Percentiles rank a stretch among this genome's conserved stretches.
Evolutionary conservation across 208 protist species (phyloP).

Genomic region (Leishmania tropica): DNA sequence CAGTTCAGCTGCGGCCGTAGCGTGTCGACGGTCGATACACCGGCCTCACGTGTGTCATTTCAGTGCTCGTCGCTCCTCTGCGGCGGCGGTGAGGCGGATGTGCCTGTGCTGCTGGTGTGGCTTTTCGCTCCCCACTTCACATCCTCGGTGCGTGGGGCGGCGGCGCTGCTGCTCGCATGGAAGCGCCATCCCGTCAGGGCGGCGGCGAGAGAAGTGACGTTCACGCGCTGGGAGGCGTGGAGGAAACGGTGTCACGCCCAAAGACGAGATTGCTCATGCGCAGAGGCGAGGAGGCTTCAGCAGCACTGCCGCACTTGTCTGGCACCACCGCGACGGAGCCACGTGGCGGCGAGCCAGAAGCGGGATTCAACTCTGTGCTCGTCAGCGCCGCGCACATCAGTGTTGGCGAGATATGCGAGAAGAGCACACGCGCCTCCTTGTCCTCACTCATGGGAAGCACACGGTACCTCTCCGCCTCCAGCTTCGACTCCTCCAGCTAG

Average conservation of each 20-base stretch:
- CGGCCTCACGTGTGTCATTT: background rate
- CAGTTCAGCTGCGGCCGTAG: slow-evolving; percentile 15
- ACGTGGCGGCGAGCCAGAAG: background rate
- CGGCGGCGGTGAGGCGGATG: background rate
- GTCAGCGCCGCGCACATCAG: slow-evolving; percentile 26
- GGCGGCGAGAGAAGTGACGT: background rate
- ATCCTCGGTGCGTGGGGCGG: background rate
- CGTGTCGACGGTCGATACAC: slow-evolving; percentile 10
- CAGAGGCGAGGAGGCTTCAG: background rate
- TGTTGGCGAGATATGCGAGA: slow-evolving; percentile 16
- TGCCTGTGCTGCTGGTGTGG: background rate
- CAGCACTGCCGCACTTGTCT: background rate
- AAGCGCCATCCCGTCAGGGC: background rate
- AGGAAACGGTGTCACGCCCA: no score
- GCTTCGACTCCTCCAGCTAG: slow-evolving; percentile 47
- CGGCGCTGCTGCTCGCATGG: background rate
- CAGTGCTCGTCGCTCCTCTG: no score
- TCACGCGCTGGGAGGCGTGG: background rate
- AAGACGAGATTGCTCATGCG: background rate
- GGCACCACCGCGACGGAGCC: background rate
- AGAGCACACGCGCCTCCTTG: slow-evolving; percentile 20
- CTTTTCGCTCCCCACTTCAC: background rate
- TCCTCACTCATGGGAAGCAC: slow-evolving; percentile 64
- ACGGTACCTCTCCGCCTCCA: slow-evolving; percentile 75
- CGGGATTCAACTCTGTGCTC: background rate